Percentiles rank a stretch among this genome's conserved stretches.
phyloP scores from a whole-genome alignment of 352 stramenopile genomes.

The Phytopythium litorale region DNA sequence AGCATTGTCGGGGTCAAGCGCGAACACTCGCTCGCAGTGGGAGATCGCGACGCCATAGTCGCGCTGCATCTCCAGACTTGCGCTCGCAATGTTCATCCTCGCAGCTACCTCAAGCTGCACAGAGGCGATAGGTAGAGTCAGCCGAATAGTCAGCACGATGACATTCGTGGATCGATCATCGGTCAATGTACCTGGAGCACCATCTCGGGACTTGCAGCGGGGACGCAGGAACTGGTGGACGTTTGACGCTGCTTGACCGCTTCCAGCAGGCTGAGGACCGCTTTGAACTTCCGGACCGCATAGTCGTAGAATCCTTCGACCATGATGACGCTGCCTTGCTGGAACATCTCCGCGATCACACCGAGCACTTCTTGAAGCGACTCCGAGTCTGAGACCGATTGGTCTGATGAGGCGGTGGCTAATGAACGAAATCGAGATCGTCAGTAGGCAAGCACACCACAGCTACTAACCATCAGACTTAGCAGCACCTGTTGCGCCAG shows the following conservation, averaged over 20 bases:
- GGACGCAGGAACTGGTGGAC: neutral
- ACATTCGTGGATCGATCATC: neutral
- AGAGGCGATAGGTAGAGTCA: neutral
- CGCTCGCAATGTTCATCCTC: slow-evolving; percentile 61
- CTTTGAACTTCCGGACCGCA: slow-evolving; percentile 49
- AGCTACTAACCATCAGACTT: neutral
- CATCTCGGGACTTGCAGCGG: neutral
- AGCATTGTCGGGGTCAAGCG: slow-evolving; percentile 24
- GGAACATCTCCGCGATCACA: slow-evolving; percentile 29
- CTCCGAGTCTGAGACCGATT: neutral
- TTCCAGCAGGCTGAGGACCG: slow-evolving; percentile 33
- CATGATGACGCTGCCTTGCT: slow-evolving; percentile 58
- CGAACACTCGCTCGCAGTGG: slow-evolving; percentile 44
- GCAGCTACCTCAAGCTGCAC: slow-evolving; percentile 41
- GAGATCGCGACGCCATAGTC: slow-evolving; percentile 26
- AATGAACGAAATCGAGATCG: neutral
- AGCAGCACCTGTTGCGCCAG: neutral
- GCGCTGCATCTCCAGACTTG: slow-evolving; percentile 61
- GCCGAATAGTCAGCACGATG: neutral
- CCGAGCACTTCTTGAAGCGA: slow-evolving; percentile 19
- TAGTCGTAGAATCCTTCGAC: slow-evolving; percentile 64
- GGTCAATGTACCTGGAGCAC: slow-evolving; percentile 17
- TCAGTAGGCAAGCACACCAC: neutral
- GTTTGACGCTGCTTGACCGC: neutral
- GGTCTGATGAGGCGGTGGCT: neutral